A percentile compares a stretch with the other conserved stretches of the same genome.
phyloP scores from a whole-genome alignment of 202 grass and related monocot genomes.

The Eragrostis tef region DNA sequence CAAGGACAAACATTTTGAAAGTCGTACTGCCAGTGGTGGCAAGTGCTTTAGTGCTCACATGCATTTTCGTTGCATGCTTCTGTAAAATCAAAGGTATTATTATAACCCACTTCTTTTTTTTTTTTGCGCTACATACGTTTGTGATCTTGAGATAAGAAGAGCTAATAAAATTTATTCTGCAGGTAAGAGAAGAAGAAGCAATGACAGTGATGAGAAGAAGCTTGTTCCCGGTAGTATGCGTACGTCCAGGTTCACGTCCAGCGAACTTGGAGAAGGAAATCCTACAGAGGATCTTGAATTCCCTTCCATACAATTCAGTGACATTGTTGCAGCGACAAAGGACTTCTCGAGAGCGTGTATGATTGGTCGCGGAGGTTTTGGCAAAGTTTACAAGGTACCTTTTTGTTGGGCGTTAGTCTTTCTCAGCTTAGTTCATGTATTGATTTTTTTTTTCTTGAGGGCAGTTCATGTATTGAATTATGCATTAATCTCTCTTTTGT shows the following conservation, averaged over 20 bases:
- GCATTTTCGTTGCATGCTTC: constrained; percentile 46
- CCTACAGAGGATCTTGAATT: constrained; percentile 38
- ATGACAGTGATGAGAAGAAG: constrained; percentile 32
- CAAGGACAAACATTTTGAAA: constrained; percentile 2
- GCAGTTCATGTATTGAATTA: not conserved
- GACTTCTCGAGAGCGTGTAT: constrained; percentile 51
- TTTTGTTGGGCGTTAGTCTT: not conserved
- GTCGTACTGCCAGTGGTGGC: constrained; percentile 37
- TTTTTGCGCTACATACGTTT: not conserved
- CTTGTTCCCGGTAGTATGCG: not conserved
- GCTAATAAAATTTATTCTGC: not conserved
- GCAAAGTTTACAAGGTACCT: constrained; percentile 55
- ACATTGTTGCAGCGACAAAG: constrained; percentile 45
- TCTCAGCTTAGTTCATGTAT: not conserved
- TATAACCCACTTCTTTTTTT: not conserved
- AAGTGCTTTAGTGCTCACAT: not conserved
- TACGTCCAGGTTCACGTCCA: constrained; percentile 33
- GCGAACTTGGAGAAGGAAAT: constrained; percentile 22
- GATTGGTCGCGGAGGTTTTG: constrained; percentile 51
- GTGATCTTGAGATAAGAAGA: not conserved
- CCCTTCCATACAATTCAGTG: constrained; percentile 44
- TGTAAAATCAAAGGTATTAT: constrained; percentile 43
- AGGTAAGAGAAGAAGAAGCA: constrained; percentile 18
- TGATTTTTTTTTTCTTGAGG: too few relatives aligned
- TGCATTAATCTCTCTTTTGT: not conserved